Evolutionary conservation across 441 rosid genomes (phyloP), one percentile per base, ranked within the genome.

Genomic region (Daphne laureola): DNA sequence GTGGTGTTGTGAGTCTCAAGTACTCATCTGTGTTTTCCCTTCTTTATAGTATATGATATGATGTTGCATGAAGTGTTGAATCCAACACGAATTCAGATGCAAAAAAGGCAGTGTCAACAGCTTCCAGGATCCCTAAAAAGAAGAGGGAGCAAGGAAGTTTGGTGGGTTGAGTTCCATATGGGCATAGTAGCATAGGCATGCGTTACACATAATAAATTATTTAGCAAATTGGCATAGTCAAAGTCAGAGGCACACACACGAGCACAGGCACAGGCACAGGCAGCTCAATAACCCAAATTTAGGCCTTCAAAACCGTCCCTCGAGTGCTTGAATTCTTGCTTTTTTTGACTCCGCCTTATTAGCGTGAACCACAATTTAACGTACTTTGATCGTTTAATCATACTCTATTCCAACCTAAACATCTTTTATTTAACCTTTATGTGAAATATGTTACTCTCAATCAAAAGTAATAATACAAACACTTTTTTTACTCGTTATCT

Each of bases 221-320:
- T 3, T 26, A 26, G 31, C 6, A 26, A 14, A 5, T 5, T 40
- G 14, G 8, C 23, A 21, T 54, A 60, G 86, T 78, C 84, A 72
- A 83, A 72, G 80, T 73, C 71, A 80, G 63, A 75, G 61, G 76
- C 85, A 72, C 83, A 84, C 85, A 72, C 83, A 84, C 82, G 82
- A 72, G 78, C 67, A 74, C 51, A 67, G 4, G 31, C 31, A n/a
- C n/a, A n/a, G n/a, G n/a, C n/a, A 26, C 5, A 6, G 31, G 38
- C 8, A 31, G 67, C 74, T 64, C 70, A 54, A 46, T 50, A 67
- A 62, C 60, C 73, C 91, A 64, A 68, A 27, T 58, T 76, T 68
- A 78, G 63, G 91, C 78, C 79, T 74, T 80, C 74, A 63, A 67
- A 72, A 75, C 65, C 76, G 87, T 73, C 76, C 75, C 87, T 84